Conservation (phyloP, 192 early-diverging fungal genomes). For the Phlyctochytrium planicorne region DNA sequence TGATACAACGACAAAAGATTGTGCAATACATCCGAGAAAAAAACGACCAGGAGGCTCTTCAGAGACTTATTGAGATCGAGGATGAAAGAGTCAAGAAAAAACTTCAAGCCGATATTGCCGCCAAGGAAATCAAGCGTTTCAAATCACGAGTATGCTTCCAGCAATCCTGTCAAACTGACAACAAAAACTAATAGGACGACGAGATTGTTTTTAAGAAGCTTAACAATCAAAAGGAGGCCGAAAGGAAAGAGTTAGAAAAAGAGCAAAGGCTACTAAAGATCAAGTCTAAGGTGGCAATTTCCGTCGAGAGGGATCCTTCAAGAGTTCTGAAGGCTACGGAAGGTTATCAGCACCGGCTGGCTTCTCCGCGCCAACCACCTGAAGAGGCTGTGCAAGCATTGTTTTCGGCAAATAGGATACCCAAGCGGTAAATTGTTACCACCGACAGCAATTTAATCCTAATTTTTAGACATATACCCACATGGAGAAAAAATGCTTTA, state of each 20-base stretch:
- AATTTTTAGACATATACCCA: background rate
- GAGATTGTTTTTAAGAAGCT: too few relatives aligned
- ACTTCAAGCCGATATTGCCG: background rate
- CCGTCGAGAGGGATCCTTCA: slow-evolving; percentile 3
- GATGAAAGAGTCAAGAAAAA: background rate
- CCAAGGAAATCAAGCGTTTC: slow-evolving; percentile 16
- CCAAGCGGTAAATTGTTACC: background rate
- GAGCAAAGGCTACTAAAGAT: slow-evolving; percentile 20
- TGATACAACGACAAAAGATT: background rate
- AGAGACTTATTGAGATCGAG: slow-evolving; percentile 8
- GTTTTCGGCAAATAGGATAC: background rate
- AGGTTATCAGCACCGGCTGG: slow-evolving; percentile 9
- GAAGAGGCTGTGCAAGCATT: background rate
- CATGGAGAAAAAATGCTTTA: background rate
- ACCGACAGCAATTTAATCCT: background rate
- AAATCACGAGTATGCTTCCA: slow-evolving; percentile 6
- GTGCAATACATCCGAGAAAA: slow-evolving; percentile 6
- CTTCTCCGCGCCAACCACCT: background rate
- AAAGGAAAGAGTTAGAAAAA: slow-evolving; percentile 7
- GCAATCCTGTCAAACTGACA: too few relatives aligned
- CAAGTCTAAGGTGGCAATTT: slow-evolving; percentile 6
- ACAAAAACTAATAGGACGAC: too few relatives aligned
- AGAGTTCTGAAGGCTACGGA: slow-evolving; percentile 18
- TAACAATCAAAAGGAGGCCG: background rate
- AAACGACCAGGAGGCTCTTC: slow-evolving; percentile 12